Conservation (phyloP, 805 yeast species). For the Yarrowia yakushimensis region DNA sequence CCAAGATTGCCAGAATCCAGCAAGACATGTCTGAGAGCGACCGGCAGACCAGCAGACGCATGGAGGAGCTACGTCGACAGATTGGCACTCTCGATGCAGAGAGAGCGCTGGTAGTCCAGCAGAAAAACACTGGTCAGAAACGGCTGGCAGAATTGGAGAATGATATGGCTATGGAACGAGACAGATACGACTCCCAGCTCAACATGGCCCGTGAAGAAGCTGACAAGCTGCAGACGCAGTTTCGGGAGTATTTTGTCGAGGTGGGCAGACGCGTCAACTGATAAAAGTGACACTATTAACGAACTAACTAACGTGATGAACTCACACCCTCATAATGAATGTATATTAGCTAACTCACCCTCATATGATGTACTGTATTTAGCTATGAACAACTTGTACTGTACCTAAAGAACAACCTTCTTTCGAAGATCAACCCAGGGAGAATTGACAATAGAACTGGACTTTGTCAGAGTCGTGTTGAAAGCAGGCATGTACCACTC, state of each 20-base stretch:
- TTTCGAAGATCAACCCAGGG: background rate
- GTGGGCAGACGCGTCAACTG: background rate
- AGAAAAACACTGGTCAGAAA: background rate
- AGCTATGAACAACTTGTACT: too few species aligned
- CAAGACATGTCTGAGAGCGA: slow-evolving; percentile 15
- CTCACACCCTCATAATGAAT: background rate
- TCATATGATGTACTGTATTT: too few species aligned
- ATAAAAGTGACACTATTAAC: background rate
- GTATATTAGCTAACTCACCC: background rate
- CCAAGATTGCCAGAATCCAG: background rate
- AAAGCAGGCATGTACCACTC: background rate
- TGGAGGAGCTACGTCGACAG: slow-evolving; percentile 8
- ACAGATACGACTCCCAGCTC: background rate
- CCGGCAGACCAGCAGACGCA: background rate
- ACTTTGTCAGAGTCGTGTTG: background rate
- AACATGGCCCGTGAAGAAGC: slow-evolving; percentile 6
- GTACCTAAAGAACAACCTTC: background rate
- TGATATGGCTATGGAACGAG: background rate
- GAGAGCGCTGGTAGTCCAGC: background rate
- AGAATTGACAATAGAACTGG: background rate
- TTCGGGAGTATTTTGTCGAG: slow-evolving; percentile 10
- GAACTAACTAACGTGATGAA: background rate
- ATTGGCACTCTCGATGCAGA: slow-evolving; percentile 17
- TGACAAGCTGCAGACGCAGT: slow-evolving; percentile 13
- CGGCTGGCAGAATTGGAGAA: background rate